These are phyloP conservation scores for Crithidia mellificae DNA, from an alignment of 208 protist genomes.

Conservation along the genomic window DNA sequence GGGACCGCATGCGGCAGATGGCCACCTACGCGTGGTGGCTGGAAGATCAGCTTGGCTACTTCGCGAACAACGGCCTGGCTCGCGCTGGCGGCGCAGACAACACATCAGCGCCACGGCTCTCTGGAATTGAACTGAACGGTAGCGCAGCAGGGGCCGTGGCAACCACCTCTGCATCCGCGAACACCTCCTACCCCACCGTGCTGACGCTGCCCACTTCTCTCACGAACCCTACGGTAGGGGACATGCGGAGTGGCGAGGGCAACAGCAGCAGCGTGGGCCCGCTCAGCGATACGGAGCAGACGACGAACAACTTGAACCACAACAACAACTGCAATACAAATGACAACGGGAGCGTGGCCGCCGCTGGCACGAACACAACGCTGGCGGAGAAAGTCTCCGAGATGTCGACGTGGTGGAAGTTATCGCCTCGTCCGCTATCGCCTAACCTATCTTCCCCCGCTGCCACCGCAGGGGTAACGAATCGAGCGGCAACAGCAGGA, in stretches of 20 bases:
- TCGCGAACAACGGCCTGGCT: constrained; percentile 1
- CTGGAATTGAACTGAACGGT: no score
- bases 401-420: constrained; percentile 15
- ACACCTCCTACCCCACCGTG: background rate
- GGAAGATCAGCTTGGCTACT: constrained; percentile 50
- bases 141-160: no score
- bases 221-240: background rate
- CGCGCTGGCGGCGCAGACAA: no score
- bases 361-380: background rate
- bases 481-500: no score
- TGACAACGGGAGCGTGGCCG: no score
- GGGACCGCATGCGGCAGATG: constrained; percentile 30
- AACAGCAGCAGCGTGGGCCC: constrained; percentile 16
- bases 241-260: background rate
- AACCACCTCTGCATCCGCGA: no score
- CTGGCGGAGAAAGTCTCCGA: constrained; percentile 1
- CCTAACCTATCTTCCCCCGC: background rate
- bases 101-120: no score
- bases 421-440: constrained; percentile 11
- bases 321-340: no score
- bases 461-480: no score
- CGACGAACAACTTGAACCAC: background rate
- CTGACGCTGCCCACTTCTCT: background rate
- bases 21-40: constrained; percentile 51
- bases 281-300: constrained; percentile 10